These are phyloP conservation scores for Heracleum sosnowskyi DNA, from an alignment of 129 eudicot species.

Conservation along the genomic window DNA sequence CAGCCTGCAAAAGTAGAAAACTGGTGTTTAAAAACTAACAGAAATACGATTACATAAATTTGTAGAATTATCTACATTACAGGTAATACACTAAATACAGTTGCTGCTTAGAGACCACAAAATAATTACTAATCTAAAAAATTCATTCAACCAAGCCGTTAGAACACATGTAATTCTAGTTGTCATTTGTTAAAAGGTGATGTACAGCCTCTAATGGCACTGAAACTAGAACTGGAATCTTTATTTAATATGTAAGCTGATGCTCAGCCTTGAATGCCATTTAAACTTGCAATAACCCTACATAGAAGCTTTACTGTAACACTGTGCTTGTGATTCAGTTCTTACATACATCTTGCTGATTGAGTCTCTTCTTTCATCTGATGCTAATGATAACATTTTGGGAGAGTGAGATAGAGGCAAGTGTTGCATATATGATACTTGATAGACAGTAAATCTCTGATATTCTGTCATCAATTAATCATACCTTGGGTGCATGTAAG, in stretches of 20 bases:
- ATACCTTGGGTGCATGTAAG: not conserved
- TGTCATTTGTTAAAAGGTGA: not conserved
- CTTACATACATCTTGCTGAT: not conserved
- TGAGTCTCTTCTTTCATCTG: not conserved
- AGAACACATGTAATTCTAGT: not conserved
- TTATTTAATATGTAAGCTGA: not conserved
- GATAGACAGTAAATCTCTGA: not conserved
- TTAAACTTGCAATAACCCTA: not conserved
- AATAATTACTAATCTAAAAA: not conserved
- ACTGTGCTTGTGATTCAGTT: not conserved
- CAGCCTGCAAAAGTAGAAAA: conserved; percentile 54
- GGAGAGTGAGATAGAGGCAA: not conserved
- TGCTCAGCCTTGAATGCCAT: not conserved
- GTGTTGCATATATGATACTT: not conserved
- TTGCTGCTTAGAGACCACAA: not conserved
- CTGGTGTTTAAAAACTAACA: not conserved
- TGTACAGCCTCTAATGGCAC: not conserved
- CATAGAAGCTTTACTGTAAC: not conserved
- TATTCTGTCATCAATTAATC: not conserved
- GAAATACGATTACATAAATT: not conserved
- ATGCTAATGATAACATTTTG: not conserved
- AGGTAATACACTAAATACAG: not conserved
- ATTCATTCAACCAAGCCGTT: not conserved
- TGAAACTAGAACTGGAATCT: not conserved
- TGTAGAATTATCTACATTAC: not conserved